Conservation (phyloP, 176 grass and related monocot genomes). For the Panicum miliaceum region DNA sequence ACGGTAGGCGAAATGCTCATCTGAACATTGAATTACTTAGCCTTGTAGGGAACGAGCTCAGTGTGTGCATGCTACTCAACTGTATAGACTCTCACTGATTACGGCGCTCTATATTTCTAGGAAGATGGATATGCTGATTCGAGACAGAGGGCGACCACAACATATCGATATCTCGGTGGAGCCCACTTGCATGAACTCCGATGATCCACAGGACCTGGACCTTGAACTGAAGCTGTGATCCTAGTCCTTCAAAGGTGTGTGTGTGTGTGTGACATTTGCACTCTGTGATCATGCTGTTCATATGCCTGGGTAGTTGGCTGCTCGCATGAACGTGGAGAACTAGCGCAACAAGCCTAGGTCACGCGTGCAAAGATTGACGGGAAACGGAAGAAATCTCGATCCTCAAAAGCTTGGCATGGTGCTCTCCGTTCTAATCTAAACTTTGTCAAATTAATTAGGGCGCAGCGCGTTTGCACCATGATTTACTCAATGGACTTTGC, state of each 20-base stretch:
- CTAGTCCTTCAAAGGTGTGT: not conserved
- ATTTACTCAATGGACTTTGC: too few species aligned
- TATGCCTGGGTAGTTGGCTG: not conserved
- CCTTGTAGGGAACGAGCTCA: not conserved
- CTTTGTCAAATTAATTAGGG: too few species aligned
- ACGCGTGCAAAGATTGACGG: not conserved
- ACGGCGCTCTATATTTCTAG: not conserved
- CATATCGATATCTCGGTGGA: not conserved
- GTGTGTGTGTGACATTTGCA: not conserved
- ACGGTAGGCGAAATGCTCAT: not conserved
- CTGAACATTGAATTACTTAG: not conserved
- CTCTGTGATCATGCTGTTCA: not conserved
- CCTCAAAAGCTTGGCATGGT: not conserved
- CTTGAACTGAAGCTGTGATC: constrained; percentile 30
- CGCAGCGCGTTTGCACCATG: too few species aligned
- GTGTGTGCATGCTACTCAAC: not conserved
- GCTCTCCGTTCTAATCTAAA: too few species aligned
- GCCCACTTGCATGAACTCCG: not conserved
- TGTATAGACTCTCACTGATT: too few species aligned
- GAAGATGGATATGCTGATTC: not conserved
- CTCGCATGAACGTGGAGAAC: not conserved
- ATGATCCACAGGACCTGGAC: not conserved
- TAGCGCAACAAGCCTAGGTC: not conserved
- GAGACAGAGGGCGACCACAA: not conserved
- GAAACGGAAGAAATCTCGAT: not conserved